A percentile compares a stretch with the other conserved stretches of the same genome.
Conservation (phyloP, 192 early-diverging fungal species). For the Diversispora eburnea region DNA sequence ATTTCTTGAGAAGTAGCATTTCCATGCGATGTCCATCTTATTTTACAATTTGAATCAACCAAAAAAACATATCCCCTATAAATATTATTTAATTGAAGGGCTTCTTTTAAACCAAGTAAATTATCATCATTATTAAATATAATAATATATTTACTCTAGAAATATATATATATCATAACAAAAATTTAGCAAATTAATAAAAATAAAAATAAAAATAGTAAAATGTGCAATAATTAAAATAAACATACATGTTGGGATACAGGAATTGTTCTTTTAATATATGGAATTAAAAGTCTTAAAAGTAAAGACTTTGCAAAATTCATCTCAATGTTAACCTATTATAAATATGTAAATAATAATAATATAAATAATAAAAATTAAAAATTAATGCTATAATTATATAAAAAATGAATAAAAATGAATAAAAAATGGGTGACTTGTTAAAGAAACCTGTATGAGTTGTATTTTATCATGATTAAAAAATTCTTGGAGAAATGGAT, state of each 20-base stretch:
- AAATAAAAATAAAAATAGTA: not conserved
- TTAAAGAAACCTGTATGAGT: not conserved
- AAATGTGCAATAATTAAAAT: not conserved
- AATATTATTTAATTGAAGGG: slow-evolving; percentile 51
- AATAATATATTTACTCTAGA: not conserved
- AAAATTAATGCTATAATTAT: not conserved
- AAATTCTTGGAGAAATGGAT: slow-evolving; percentile 4
- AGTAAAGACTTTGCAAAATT: slow-evolving; percentile 19
- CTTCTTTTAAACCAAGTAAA: slow-evolving; percentile 29
- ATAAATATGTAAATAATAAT: too few species aligned
- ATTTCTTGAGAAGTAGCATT: slow-evolving; percentile 41
- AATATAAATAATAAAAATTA: not conserved
- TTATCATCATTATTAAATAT: not conserved
- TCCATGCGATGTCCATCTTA: slow-evolving; percentile 58
- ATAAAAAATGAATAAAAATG: not conserved
- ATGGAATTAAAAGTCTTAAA: slow-evolving; percentile 25
- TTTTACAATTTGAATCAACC: slow-evolving; percentile 52
- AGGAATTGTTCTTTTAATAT: slow-evolving; percentile 7
- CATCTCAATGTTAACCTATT: slow-evolving; percentile 2
- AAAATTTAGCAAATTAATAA: not conserved
- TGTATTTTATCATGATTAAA: slow-evolving; percentile 2
- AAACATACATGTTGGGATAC: slow-evolving; percentile 22
- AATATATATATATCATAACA: too few species aligned
- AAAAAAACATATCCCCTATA: slow-evolving; percentile 56
- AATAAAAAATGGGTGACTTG: not conserved